Evolutionary conservation across 495 filamentous ascomycete genomes (phyloP), one percentile per base, ranked within the genome.

Genomic region (Penicillium egyptiacum): DNA sequence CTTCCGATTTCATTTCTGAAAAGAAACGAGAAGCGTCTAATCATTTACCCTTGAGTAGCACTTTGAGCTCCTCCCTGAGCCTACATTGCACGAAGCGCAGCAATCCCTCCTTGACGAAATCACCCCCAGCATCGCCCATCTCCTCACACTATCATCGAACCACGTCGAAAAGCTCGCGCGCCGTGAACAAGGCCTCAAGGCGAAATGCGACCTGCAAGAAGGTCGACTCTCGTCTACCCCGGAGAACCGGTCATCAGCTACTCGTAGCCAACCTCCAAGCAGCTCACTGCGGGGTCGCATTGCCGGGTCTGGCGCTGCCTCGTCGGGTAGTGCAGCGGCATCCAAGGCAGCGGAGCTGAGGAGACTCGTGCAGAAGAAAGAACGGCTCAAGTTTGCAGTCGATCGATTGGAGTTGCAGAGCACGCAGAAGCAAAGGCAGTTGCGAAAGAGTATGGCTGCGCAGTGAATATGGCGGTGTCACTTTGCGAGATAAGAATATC

Each of bases 381-480:
- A 92, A 69, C 74, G 89, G 56, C 70, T 92, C 61, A 81, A 85
- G 58, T 91, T 90, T 79, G 88, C 86, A 35, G 85, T 92, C 41
- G 87, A 89, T 65, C 78, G 88, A 51, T 65, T 92, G 70, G 78
- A 81, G 64, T 65, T 92, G 70, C 88, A 92, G 72, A 78, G 74
- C 54, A 78, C 68, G 50, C 82, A 89, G 75, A 72, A 80, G 69
- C 82, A 91, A 74, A 79, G 89, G 60, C 88, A 92, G 68, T 69
- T 92, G 75, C 81, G 89, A 72, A 90, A 87, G 86, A 91, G 88
- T 68, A 87, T 92, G 84, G 87, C 78, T 50, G 74, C 77, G 39
- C 64, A 75, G 59, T 78, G 65, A 72, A 35, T 22, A 12, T 42
- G 48, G 23, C 22, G 25, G 4, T 9, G 12, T 22, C 17, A n/a